Conservation (phyloP, 208 protist species). For the Acanthamoeba sp. region DNA sequence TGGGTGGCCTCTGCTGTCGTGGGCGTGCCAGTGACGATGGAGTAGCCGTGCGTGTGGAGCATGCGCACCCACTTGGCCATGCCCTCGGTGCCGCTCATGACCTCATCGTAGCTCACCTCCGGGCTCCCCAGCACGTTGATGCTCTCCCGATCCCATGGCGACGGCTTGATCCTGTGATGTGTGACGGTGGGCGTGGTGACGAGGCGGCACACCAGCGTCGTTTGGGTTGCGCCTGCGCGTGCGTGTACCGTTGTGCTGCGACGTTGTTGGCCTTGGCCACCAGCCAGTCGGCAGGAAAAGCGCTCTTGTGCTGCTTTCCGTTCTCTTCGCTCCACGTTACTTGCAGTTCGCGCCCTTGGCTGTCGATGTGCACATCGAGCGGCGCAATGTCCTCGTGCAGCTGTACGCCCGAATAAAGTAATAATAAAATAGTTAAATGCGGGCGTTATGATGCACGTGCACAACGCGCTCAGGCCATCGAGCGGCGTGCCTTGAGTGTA, state of each 20-base stretch:
- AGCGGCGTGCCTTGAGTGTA: background rate
- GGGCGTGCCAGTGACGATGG: conserved; percentile 44
- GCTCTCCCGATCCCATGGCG: conserved; percentile 13
- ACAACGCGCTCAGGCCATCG: too few species aligned
- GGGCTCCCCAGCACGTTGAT: background rate
- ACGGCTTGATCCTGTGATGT: conserved; percentile 6
- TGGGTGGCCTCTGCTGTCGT: conserved; percentile 41
- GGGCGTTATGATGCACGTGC: too few species aligned
- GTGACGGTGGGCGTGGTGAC: background rate
- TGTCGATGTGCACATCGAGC: background rate
- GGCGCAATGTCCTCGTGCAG: background rate
- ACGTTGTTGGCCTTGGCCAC: background rate
- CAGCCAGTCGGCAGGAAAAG: background rate
- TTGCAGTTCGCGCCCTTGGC: background rate
- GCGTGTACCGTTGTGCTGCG: background rate
- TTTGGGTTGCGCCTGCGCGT: too few species aligned
- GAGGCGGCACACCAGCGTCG: background rate
- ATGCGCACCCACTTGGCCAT: conserved; percentile 16
- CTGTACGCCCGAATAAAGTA: background rate
- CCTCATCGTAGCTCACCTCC: conserved; percentile 52
- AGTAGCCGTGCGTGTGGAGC: conserved; percentile 53
- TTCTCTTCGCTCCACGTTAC: background rate
- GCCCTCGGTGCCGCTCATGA: conserved; percentile 15
- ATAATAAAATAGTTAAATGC: background rate
- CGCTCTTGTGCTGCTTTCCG: background rate